A percentile compares a stretch with the other conserved stretches of the same genome.
These are phyloP conservation scores for Hippophae gyantsensis DNA, from an alignment of 306 rosid species.

Conservation along the genomic window DNA sequence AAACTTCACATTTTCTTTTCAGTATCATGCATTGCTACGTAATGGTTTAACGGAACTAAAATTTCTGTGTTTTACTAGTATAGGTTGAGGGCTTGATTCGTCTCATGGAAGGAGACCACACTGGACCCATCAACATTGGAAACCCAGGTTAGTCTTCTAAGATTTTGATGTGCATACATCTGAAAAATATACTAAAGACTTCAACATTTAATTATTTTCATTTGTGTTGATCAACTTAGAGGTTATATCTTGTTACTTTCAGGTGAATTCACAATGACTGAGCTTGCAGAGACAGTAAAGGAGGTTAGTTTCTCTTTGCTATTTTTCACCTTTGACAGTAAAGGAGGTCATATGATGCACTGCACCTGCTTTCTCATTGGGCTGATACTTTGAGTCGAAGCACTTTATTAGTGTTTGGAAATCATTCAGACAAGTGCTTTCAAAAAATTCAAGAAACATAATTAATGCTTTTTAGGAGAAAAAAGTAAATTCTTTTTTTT, in stretches of 20 bases:
- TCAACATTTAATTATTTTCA: no score
- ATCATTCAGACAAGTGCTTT: no score
- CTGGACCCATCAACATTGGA: slow-evolving; percentile 83
- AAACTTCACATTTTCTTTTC: neutral
- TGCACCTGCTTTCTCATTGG: no score
- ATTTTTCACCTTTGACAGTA: neutral
- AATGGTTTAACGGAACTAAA: neutral
- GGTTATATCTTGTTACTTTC: slow-evolving; percentile 7
- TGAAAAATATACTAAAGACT: no score
- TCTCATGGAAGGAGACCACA: slow-evolving; percentile 67
- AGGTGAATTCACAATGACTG: slow-evolving; percentile 86
- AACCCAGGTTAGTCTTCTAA: slow-evolving; percentile 47
- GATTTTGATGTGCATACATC: neutral
- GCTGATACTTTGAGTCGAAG: no score
- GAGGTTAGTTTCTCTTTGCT: slow-evolving; percentile 42
- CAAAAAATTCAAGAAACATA: no score
- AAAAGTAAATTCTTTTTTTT: no score
- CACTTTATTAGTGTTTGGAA: no score
- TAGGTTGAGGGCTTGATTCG: slow-evolving; percentile 79
- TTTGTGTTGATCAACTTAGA: no score
- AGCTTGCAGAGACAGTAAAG: slow-evolving; percentile 86
- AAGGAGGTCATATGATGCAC: neutral
- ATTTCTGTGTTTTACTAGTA: slow-evolving; percentile 11
- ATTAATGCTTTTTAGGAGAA: no score
- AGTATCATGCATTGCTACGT: neutral